Conservation (phyloP, 2,329 filamentous ascomycete genomes). For the Orbilia ellipsospora region DNA sequence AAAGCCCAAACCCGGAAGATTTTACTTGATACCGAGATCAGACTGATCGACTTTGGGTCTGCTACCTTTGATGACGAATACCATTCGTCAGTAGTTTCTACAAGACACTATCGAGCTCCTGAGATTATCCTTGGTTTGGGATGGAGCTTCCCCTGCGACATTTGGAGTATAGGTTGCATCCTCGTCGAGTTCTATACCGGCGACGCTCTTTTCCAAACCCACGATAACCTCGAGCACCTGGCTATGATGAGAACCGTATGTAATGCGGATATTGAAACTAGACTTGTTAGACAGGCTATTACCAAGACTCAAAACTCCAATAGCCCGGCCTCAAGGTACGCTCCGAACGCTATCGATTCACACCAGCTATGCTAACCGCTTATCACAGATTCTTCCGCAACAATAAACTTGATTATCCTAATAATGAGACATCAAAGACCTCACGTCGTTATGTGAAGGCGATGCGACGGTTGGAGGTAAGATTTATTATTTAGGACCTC, state of each 20-base stretch:
- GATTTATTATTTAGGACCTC: neutral
- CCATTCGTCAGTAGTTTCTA: conserved; percentile 77
- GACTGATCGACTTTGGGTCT: conserved; percentile 77
- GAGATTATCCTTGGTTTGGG: conserved; percentile 77
- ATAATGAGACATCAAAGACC: conserved; percentile 72
- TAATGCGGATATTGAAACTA: conserved; percentile 69
- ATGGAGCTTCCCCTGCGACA: conserved; percentile 78
- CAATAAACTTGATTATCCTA: conserved; percentile 73
- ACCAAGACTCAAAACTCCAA: conserved; percentile 70
- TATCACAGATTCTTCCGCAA: conserved; percentile 74
- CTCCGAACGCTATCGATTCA: neutral
- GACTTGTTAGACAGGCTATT: conserved; percentile 70
- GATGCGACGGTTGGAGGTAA: conserved; percentile 75
- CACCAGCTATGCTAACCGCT: neutral
- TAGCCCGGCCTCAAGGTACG: conserved; percentile 74
- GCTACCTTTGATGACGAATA: conserved; percentile 79
- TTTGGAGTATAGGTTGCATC: conserved; percentile 80
- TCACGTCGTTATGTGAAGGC: conserved; percentile 75
- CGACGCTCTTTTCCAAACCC: conserved; percentile 77
- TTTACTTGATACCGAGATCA: conserved; percentile 75
- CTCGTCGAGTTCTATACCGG: conserved; percentile 78
- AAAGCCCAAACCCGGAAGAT: conserved; percentile 74
- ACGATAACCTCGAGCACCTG: conserved; percentile 77
- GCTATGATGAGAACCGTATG: conserved; percentile 81
- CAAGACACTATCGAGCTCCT: conserved; percentile 75